Evolutionary conservation across 441 rosid genomes (phyloP).

Genomic region (Aquilaria agallochum): DNA sequence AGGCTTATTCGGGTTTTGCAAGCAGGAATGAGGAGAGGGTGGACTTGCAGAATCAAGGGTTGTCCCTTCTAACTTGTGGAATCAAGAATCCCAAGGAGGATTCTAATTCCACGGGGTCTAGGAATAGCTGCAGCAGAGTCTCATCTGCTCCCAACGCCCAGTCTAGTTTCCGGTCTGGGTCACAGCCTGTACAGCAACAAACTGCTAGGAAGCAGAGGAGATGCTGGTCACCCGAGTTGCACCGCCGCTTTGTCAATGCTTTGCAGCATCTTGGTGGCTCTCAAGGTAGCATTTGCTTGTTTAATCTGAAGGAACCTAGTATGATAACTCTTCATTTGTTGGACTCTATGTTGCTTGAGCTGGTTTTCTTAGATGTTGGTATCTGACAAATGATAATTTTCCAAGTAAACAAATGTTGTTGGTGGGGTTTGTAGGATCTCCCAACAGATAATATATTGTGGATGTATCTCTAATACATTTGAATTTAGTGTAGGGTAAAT

Average conservation of each 20-base stretch:
- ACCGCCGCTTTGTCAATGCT: conserved; percentile 77
- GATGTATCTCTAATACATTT: no score
- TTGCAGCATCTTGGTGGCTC: conserved; percentile 92
- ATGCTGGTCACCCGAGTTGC: conserved; percentile 95
- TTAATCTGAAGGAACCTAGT: neutral
- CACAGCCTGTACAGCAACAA: conserved; percentile 47
- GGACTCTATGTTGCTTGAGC: no score
- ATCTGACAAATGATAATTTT: no score
- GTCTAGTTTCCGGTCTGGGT: conserved; percentile 33
- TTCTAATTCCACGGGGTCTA: conserved; percentile 34
- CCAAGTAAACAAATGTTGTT: no score
- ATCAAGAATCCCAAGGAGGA: conserved; percentile 54
- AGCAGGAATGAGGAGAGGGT: conserved; percentile 34
- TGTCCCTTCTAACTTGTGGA: conserved; percentile 54
- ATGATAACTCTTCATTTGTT: no score
- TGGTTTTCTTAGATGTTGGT: no score
- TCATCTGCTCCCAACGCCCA: conserved; percentile 39
- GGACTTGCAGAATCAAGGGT: conserved; percentile 40
- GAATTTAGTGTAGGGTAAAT: neutral
- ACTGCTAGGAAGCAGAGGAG: conserved; percentile 83
- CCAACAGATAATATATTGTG: no score
- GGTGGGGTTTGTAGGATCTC: no score
- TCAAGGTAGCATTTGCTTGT: conserved; percentile 40
- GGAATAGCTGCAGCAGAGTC: conserved; percentile 40
- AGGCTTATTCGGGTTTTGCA: conserved; percentile 27